phyloP scores from a whole-genome alignment of 495 filamentous ascomycete species.

The Neurospora tetrasperma region DNA sequence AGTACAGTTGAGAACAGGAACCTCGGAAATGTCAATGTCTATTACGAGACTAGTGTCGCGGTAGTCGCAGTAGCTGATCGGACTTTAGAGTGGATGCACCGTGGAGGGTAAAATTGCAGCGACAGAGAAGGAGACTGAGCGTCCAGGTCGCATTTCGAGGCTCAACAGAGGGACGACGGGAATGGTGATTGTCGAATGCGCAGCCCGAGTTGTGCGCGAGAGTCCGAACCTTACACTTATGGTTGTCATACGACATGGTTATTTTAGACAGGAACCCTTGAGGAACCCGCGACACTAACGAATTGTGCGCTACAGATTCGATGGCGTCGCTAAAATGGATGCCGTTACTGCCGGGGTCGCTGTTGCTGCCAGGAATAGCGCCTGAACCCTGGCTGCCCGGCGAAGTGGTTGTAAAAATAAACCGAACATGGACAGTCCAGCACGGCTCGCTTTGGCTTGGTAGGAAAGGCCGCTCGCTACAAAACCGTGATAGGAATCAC shows the following conservation, averaged over 20 bases:
- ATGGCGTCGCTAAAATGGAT: neutral
- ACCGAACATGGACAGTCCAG: too few relatives aligned
- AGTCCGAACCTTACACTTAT: neutral
- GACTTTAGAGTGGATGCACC: neutral
- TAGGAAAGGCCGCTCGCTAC: too few relatives aligned
- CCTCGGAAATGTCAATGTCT: neutral
- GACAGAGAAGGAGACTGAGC: neutral
- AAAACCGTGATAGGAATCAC: too few relatives aligned
- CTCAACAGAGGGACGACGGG: neutral
- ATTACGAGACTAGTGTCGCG: neutral
- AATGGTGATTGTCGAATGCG: neutral
- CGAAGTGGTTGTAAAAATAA: too few relatives aligned
- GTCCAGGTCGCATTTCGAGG: neutral
- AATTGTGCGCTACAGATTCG: neutral
- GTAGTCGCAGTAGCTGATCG: neutral
- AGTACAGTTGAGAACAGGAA: neutral
- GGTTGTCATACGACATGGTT: neutral
- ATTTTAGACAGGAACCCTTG: neutral
- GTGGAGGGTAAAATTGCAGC: neutral
- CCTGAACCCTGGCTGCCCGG: too few relatives aligned
- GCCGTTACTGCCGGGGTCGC: neutral
- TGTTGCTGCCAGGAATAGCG: neutral
- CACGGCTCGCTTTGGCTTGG: too few relatives aligned
- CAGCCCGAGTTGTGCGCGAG: constrained; percentile 1
- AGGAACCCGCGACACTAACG: neutral